phyloP scores from a whole-genome alignment of 306 rosid genomes.

The Arachis stenosperma region DNA sequence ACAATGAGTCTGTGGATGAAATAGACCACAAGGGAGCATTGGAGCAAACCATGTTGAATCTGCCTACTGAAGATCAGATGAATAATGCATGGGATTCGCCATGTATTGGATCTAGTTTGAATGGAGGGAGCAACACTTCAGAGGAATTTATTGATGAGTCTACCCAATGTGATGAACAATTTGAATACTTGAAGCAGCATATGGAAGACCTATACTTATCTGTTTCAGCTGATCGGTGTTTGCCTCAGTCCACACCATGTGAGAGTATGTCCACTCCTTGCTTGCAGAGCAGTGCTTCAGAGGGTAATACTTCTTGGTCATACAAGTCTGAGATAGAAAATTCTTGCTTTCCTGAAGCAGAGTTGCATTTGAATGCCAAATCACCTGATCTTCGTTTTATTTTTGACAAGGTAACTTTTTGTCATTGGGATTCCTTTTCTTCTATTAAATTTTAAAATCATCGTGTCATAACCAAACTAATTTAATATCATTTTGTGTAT shows the following conservation, averaged over 20 bases:
- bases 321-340: background rate
- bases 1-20: background rate
- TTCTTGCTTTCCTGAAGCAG: slow-evolving; percentile 26
- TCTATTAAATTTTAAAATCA: background rate
- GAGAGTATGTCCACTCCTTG: background rate
- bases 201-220: slow-evolving; percentile 20
- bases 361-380: slow-evolving; percentile 20
- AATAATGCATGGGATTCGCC: slow-evolving; percentile 4
- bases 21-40: slow-evolving; percentile 4
- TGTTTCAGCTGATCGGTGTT: background rate
- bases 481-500: slow-evolving; percentile 8
- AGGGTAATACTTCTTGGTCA: slow-evolving; percentile 33
- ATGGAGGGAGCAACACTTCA: slow-evolving; percentile 3
- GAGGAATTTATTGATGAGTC: slow-evolving; percentile 22
- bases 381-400: slow-evolving; percentile 22
- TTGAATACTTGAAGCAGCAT: slow-evolving; percentile 20
- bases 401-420: slow-evolving; percentile 41
- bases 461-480: background rate
- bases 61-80: slow-evolving; percentile 2
- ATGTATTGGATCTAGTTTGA: slow-evolving; percentile 10
- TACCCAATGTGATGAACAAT: slow-evolving; percentile 30
- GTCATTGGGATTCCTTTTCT: background rate
- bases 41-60: slow-evolving; percentile 1
- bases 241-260: background rate
- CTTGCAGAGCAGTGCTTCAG: slow-evolving; percentile 27